Evolutionary conservation across 139 green algal species (phyloP).

Genomic region (Micractinium sp.): DNA sequence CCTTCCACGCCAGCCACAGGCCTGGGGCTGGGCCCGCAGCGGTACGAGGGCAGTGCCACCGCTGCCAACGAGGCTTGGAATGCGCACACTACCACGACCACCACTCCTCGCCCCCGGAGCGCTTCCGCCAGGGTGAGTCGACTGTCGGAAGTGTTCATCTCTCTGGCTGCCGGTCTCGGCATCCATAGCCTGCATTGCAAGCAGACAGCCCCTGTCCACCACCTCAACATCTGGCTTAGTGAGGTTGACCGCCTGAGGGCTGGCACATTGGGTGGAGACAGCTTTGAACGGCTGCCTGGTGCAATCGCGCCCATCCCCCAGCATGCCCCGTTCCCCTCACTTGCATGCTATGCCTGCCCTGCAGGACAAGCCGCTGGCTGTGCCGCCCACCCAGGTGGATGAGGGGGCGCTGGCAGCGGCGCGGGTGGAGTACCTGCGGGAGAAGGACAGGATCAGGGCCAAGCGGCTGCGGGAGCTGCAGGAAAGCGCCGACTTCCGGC

Average conservation of each 20-base stretch:
- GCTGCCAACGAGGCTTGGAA: neutral
- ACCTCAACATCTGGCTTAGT: neutral
- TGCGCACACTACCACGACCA: neutral
- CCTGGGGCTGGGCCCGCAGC: neutral
- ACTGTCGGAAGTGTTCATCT: neutral
- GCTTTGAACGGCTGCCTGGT: neutral
- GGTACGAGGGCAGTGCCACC: neutral
- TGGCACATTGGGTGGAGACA: neutral
- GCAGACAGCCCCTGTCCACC: neutral
- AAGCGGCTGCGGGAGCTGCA: constrained; percentile 33
- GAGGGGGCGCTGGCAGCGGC: constrained; percentile 19
- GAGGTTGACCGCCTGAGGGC: neutral
- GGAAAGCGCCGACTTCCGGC: neutral
- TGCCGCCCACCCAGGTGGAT: constrained; percentile 30
- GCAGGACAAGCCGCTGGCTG: constrained; percentile 29
- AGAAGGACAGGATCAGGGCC: constrained; percentile 9
- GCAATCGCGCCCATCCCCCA: neutral
- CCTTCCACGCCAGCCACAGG: neutral
- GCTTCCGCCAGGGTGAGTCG: neutral
- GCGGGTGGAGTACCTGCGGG: constrained; percentile 1
- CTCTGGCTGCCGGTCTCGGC: neutral
- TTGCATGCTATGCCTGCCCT: neutral
- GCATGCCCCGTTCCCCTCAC: neutral
- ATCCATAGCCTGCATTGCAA: neutral
- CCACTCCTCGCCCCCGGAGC: neutral